Base-by-base conservation (phyloP, 768 basidiomycete species). In the Amanita pseudoporphyria region DNA sequence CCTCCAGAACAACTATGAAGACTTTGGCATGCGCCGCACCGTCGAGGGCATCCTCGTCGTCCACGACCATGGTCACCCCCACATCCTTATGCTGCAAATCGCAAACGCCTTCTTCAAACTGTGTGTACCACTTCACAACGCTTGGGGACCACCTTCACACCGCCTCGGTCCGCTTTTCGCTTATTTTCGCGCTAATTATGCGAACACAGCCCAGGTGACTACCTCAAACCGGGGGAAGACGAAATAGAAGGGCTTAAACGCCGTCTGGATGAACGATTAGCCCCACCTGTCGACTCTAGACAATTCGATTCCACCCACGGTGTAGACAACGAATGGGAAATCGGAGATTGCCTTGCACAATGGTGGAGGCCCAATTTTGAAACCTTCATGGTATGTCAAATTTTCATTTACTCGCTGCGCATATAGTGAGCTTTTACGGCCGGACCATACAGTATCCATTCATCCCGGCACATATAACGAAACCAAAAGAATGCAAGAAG, bases 341-440 rank as follows among this genome's bases (percentile, higher is more conserved):
- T 97, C 33, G 87, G 87, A 1, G 94, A 98, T 57, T 93, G 91
- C 57, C 73, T 98, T n/a, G 91, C 91, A 0, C 92, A 94, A 62
- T 99, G 95, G 94, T 99, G 89, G 87, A 70, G 96, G 43, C 95
- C 95, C 0, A 96, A 96, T 61, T 99, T 96, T 57, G 96, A 99
- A 71, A 94, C 92, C 0, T 98, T 98, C 68, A 94, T 96, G 87
- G 94, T 95, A 57, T 60, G 85, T 75, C 26, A 28, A 28, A 28
- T 7, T 28, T 6, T 26, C 14, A 4, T 9, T 36, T 14, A 14
- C 22, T 19, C 28, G 14, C 44, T 14, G 24, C 38, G 47, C 47
- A 38, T 40, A 48, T 21, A 48, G 7, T 7, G 16, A 39, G 13
- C 7, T 28, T 48, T 9, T 18, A 13, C 19, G 19, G 21, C 35